Percentiles rank a stretch among this genome's conserved stretches.
Conservation (phyloP, 2,329 filamentous ascomycete genomes). For the Neonectria coccinea region DNA sequence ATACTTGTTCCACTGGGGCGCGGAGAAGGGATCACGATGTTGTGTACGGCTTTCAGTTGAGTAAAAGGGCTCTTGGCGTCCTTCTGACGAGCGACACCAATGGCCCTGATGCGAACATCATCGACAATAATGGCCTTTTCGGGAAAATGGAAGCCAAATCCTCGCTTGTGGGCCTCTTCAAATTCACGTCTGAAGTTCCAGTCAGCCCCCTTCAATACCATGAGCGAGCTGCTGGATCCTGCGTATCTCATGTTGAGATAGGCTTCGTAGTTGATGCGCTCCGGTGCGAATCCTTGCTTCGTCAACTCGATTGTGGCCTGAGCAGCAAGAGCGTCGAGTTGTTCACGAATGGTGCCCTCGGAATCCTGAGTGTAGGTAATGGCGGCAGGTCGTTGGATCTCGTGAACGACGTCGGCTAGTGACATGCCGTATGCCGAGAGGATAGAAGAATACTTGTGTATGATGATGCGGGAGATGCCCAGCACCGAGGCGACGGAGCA, state of each 20-base stretch:
- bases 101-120: conserved; percentile 52
- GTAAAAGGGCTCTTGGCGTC: conserved; percentile 30
- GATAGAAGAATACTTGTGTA: conserved; percentile 60
- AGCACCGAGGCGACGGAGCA: conserved; percentile 57
- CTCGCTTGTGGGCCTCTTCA: conserved; percentile 50
- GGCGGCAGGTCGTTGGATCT: conserved; percentile 53
- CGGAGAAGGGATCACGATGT: conserved; percentile 22
- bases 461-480: conserved; percentile 56
- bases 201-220: conserved; percentile 51
- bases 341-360: conserved; percentile 31
- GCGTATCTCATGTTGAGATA: conserved; percentile 60
- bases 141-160: conserved; percentile 55
- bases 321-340: conserved; percentile 40
- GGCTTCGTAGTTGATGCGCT: conserved; percentile 56
- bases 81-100: background rate
- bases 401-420: conserved; percentile 58
- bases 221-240: conserved; percentile 57
- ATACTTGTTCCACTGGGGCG: conserved; percentile 37
- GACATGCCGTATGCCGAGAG: conserved; percentile 61
- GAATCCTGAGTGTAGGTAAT: conserved; percentile 43
- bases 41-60: conserved; percentile 39
- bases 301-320: conserved; percentile 40
- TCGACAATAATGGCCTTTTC: conserved; percentile 56
- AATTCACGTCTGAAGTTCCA: conserved; percentile 4
- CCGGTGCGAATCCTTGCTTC: conserved; percentile 52